Conservation (phyloP, 345 rosid genomes). For the Salix dunnii region DNA sequence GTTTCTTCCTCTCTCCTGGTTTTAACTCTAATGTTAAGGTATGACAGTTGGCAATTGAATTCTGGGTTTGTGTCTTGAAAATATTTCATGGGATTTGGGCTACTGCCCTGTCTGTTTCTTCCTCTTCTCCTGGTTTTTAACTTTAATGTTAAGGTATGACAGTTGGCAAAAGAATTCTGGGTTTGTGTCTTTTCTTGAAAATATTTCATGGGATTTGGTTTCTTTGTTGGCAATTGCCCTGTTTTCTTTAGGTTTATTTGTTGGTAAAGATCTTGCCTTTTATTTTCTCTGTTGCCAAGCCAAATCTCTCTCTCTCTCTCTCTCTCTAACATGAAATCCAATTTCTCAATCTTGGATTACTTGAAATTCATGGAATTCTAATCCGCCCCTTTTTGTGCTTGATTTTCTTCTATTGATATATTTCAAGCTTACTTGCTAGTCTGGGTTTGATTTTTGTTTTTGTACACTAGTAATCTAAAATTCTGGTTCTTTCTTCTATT, state of each 20-base stretch:
- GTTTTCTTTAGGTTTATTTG: not conserved
- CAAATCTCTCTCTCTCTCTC: not conserved
- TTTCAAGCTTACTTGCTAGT: not conserved
- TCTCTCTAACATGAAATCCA: not conserved
- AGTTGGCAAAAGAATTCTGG: not conserved
- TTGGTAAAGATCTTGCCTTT: not conserved
- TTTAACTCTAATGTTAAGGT: slow-evolving; percentile 47
- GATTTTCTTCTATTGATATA: not conserved
- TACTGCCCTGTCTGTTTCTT: not conserved
- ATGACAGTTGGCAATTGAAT: not conserved
- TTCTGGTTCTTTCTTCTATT: not conserved
- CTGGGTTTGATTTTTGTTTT: not conserved
- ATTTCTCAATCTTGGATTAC: not conserved
- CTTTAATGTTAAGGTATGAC: slow-evolving; percentile 45
- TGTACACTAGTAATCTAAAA: not conserved
- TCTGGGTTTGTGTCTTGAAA: not conserved
- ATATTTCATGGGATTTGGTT: not conserved
- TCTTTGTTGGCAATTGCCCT: not conserved
- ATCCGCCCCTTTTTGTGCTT: not conserved
- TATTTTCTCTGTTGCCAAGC: not conserved
- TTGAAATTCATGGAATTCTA: not conserved
- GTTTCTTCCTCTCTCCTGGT: slow-evolving; percentile 24
- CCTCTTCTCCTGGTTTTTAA: slow-evolving; percentile 15
- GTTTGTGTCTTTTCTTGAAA: not conserved
- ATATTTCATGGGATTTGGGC: not conserved